These are phyloP conservation scores for Capsicum baccatum DNA, from an alignment of 257 asterid species.

Conservation along the genomic window DNA sequence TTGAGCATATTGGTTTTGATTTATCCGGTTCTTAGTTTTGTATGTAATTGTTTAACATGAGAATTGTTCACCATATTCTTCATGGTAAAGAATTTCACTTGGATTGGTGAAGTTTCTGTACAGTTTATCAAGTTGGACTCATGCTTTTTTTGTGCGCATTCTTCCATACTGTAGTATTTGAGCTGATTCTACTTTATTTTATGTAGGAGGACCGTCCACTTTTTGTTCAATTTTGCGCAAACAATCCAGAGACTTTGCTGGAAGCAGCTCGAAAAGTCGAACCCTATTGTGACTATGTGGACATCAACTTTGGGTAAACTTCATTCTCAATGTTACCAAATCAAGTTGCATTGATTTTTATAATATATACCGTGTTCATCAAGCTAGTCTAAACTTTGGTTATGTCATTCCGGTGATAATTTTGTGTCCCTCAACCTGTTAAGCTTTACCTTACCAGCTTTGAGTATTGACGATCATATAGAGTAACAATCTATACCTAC, in stretches of 20 bases:
- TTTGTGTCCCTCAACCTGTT: neutral
- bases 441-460: neutral
- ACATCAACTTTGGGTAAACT: slow-evolving; percentile 87
- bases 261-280: slow-evolving; percentile 92
- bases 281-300: slow-evolving; percentile 84
- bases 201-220: slow-evolving; percentile 91
- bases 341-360: neutral
- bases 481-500: neutral
- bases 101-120: neutral
- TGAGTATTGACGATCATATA: neutral
- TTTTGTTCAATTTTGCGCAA: slow-evolving; percentile 97
- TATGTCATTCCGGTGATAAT: neutral
- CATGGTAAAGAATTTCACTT: neutral
- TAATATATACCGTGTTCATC: neutral
- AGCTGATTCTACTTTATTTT: slow-evolving; percentile 13
- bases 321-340: slow-evolving; percentile 13
- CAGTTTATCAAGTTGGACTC: neutral
- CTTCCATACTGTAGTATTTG: neutral
- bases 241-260: slow-evolving; percentile 82
- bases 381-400: neutral
- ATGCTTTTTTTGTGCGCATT: neutral
- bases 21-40: neutral
- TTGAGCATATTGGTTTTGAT: neutral
- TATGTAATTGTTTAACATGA: neutral
- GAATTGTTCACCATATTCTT: neutral